These are phyloP conservation scores for Lomentospora prolificans DNA, from an alignment of 2,329 filamentous ascomycete species.

Conservation along the genomic window DNA sequence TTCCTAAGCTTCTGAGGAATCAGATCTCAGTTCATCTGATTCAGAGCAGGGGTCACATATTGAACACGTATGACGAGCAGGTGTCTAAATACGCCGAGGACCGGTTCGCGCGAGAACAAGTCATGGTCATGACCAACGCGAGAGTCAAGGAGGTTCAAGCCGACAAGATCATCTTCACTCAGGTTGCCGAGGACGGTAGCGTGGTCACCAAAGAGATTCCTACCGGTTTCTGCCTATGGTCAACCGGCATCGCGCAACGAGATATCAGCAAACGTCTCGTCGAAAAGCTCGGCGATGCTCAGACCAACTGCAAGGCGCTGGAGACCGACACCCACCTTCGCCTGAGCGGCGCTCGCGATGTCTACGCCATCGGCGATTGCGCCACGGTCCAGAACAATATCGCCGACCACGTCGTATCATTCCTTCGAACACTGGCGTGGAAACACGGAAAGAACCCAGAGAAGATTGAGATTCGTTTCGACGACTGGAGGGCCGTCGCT, in stretches of 20 bases:
- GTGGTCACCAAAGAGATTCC: constrained; percentile 85
- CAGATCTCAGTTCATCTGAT: constrained; percentile 97
- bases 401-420: constrained; percentile 80
- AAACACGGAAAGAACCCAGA: constrained; percentile 86
- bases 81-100: constrained; percentile 87
- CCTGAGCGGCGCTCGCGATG: constrained; percentile 80
- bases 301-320: constrained; percentile 83
- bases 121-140: constrained; percentile 86
- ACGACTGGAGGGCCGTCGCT: constrained; percentile 81
- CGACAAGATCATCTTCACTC: constrained; percentile 82
- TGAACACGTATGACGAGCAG: constrained; percentile 96
- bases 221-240: constrained; percentile 95
- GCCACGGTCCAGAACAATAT: constrained; percentile 96
- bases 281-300: constrained; percentile 61
- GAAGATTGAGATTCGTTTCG: constrained; percentile 75
- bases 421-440: constrained; percentile 82
- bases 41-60: constrained; percentile 85
- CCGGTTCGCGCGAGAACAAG: constrained; percentile 80
- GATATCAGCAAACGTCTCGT: constrained; percentile 69
- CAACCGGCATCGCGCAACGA: constrained; percentile 84
- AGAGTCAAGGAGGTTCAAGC: constrained; percentile 79
- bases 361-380: constrained; percentile 95
- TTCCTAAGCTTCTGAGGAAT: constrained; percentile 84
- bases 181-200: constrained; percentile 64
- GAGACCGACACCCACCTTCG: constrained; percentile 93